Base-by-base conservation (phyloP, 2,329 filamentous ascomycete species). In the Neophaeococcomyces mojaviensis region DNA sequence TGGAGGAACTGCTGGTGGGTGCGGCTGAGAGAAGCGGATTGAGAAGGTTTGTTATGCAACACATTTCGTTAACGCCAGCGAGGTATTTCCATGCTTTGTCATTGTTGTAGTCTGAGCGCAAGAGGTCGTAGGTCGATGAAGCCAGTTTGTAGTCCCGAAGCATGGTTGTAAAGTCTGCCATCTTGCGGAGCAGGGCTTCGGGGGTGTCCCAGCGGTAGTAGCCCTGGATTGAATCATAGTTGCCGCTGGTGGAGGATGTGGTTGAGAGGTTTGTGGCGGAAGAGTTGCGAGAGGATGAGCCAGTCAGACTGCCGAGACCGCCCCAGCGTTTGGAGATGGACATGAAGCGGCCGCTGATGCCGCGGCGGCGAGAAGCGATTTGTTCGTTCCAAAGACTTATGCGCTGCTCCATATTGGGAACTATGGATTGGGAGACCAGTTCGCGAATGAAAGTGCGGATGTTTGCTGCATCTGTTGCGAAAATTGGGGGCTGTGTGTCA, bases 11-110 rank as follows among this genome's bases (percentile, higher is more conserved):
- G 22, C 19, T 39, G 37, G 32, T 44, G 8, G 18, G 26, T 4
- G 41, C 24, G 32, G 18, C 36, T 28, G 41, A 44, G 4, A 44
- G 41, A 49, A 85, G 78, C 0, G 86, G 81, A 58, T 84, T 82
- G 49, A 98, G 75, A 28, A 98, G 76, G 33, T 87, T 78, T 58
- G 86, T 87, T 10, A 96, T 69, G 4, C 87, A 89, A 24, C 86
- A 84, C 90, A 98, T 97, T 69, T 98, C 92, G 63, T 94, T 90
- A 1, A 86, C 84, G 3, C 86, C 90, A 0, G 92, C 92, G 61
- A 96, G 88, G 60, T 97, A 86, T 57, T 81, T 87, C 92, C 92
- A 98, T 1, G 92, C 94, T 64, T 97, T 97, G 62, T 96, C 89
- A 61, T 92, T 92, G 60, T 81, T 82, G 64, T 90, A 98, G 63